Evolutionary conservation across 208 protist genomes (phyloP).

Genomic region (Leishmania turanica): DNA sequence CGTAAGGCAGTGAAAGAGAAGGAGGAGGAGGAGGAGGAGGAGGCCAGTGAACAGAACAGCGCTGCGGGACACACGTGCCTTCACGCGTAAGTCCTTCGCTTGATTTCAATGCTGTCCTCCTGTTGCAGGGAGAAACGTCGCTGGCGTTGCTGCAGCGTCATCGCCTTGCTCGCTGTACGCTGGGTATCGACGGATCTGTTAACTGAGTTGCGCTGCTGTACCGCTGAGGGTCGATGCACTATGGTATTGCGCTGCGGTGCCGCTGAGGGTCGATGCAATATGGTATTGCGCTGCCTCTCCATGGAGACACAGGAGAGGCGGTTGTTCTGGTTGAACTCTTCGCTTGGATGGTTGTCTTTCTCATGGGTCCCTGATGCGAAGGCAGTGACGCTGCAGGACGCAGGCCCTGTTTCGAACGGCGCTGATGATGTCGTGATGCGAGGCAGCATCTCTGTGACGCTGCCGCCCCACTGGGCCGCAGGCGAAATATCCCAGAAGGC

Average conservation of each 20-base stretch:
- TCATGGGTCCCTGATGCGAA: background rate
- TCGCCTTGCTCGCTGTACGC: background rate
- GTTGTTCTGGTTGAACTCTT: background rate
- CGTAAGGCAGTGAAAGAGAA: background rate
- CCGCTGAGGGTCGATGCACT: background rate
- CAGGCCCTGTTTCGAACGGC: background rate
- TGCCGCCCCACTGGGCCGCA: background rate
- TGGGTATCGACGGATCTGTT: background rate
- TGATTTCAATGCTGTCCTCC: slow-evolving; percentile 1
- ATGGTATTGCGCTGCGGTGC: background rate
- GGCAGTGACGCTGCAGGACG: background rate
- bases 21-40: background rate
- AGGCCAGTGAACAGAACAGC: no score
- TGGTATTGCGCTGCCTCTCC: background rate
- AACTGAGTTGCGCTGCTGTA: slow-evolving; percentile 6
- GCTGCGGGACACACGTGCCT: background rate
- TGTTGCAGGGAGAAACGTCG: background rate
- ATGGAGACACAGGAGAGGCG: background rate
- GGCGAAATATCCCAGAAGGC: background rate
- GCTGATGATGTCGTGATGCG: background rate
- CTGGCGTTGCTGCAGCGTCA: background rate
- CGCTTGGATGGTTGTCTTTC: background rate
- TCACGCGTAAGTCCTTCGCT: background rate
- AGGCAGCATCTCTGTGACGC: background rate
- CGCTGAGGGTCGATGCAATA: background rate